Evolutionary conservation across 768 basidiomycete genomes (phyloP).

Genomic region (Russula griseocarnosa): DNA sequence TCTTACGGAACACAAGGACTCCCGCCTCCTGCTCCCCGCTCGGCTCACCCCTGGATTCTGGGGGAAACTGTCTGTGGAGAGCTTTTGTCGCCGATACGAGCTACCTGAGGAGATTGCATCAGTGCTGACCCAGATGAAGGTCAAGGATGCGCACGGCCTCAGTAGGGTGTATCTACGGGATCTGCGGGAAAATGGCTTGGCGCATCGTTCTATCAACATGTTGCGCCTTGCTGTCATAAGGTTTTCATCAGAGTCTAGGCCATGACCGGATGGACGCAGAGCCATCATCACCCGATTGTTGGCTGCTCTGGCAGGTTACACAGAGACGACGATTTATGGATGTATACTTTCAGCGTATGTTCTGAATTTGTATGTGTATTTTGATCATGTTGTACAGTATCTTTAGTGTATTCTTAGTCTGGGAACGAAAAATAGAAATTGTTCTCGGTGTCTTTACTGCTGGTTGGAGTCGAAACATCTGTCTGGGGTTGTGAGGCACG

Average conservation of each 20-base stretch:
- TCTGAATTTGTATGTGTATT: neutral
- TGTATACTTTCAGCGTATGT: neutral
- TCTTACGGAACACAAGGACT: conserved; percentile 6
- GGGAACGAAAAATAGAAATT: neutral
- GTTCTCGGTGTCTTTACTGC: neutral
- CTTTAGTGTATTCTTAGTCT: conserved; percentile 12
- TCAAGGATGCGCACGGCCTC: conserved; percentile 17
- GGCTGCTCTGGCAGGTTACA: neutral
- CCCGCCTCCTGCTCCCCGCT: conserved; percentile 20
- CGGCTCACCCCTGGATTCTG: conserved; percentile 15
- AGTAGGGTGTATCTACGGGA: conserved; percentile 17
- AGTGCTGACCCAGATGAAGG: conserved; percentile 9
- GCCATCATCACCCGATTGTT: neutral
- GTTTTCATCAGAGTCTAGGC: conserved; percentile 21
- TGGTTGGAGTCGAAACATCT: neutral
- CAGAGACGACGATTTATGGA: neutral
- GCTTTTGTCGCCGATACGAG: conserved; percentile 18
- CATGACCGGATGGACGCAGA: neutral
- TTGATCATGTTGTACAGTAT: conserved; percentile 12
- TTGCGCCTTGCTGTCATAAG: conserved; percentile 15
- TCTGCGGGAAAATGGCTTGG: conserved; percentile 5
- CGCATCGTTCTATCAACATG: conserved; percentile 15
- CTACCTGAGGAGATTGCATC: conserved; percentile 13
- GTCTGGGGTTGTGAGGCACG: neutral
- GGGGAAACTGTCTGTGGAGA: conserved; percentile 9